These are phyloP conservation scores for Nigrospora osmanthi DNA, from an alignment of 2,329 filamentous ascomycete genomes.

Conservation along the genomic window DNA sequence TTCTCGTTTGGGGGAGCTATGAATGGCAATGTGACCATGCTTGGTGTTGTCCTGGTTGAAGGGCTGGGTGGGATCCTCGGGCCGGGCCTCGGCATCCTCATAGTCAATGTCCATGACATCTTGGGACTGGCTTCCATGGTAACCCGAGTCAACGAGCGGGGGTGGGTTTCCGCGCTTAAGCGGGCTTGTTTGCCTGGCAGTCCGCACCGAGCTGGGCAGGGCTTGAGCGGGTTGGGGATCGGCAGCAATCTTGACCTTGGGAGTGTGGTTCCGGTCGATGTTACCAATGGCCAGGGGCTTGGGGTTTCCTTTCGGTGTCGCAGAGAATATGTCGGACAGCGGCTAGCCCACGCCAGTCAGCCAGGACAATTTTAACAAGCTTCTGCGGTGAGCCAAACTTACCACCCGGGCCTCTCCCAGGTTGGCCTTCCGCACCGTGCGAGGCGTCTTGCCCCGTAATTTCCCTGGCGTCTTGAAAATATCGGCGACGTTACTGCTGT, in stretches of 20 bases:
- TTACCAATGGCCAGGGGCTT: slow-evolving; percentile 45
- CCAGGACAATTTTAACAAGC: slow-evolving; percentile 14
- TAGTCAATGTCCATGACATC: slow-evolving; percentile 38
- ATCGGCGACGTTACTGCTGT: slow-evolving; percentile 73
- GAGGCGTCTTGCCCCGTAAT: slow-evolving; percentile 72
- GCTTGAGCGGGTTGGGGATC: slow-evolving; percentile 30
- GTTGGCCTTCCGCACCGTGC: slow-evolving; percentile 57
- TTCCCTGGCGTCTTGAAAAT: slow-evolving; percentile 94
- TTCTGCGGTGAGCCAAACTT: slow-evolving; percentile 24
- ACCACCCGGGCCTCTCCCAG: slow-evolving; percentile 55
- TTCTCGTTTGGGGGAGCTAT: slow-evolving; percentile 9
- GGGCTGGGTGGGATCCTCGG: slow-evolving; percentile 14
- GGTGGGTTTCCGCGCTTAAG: slow-evolving; percentile 18
- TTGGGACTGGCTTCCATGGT: slow-evolving; percentile 59
- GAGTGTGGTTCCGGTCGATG: slow-evolving; percentile 41
- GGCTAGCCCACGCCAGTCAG: slow-evolving; percentile 33
- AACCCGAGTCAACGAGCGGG: slow-evolving; percentile 57
- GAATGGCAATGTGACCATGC: slow-evolving; percentile 11
- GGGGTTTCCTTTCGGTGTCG: slow-evolving; percentile 44
- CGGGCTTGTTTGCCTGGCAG: slow-evolving; percentile 1
- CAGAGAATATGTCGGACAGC: slow-evolving; percentile 50
- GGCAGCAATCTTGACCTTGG: slow-evolving; percentile 52
- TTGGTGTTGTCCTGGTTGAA: slow-evolving; percentile 11
- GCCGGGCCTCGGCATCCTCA: not conserved
- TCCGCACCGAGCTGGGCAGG: slow-evolving; percentile 11